Evolutionary conservation across 345 rosid genomes (phyloP).

Genomic region (Sonneratia caseolaris): DNA sequence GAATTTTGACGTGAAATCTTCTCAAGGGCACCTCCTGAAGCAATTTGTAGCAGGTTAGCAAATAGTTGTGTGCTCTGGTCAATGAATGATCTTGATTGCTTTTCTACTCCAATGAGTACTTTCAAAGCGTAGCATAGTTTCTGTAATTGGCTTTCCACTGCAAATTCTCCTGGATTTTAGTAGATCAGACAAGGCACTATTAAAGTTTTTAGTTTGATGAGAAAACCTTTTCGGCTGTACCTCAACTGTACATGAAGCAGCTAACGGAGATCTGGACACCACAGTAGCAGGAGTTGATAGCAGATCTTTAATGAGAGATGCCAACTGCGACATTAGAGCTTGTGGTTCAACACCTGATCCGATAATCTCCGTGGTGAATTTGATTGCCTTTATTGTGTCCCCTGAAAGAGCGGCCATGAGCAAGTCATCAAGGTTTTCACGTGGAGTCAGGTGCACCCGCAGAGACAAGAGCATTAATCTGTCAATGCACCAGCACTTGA

Average conservation of each 20-base stretch:
- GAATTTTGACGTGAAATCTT: constrained; percentile 6
- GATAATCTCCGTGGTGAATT: constrained; percentile 13
- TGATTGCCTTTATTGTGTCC: constrained; percentile 22
- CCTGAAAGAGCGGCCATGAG: constrained; percentile 23
- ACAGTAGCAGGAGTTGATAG: constrained; percentile 13
- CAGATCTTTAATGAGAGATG: constrained; percentile 21
- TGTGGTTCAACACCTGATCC: constrained; percentile 22
- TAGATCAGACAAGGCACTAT: not conserved
- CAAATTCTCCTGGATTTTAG: constrained; percentile 10
- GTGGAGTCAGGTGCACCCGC: constrained; percentile 25
- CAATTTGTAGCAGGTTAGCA: constrained; percentile 24
- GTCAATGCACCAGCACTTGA: not conserved
- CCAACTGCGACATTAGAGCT: constrained; percentile 20
- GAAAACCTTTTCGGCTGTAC: constrained; percentile 5
- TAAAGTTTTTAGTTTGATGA: too few relatives aligned
- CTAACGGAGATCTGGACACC: constrained; percentile 5
- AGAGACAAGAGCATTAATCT: not conserved
- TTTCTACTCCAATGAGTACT: constrained; percentile 18
- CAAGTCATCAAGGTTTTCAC: constrained; percentile 17
- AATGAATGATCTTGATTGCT: constrained; percentile 16
- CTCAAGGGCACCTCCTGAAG: constrained; percentile 11
- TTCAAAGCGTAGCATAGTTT: constrained; percentile 24
- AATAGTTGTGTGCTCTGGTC: constrained; percentile 18
- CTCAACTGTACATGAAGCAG: constrained; percentile 11
- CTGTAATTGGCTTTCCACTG: constrained; percentile 16